phyloP scores from a whole-genome alignment of 2,329 filamentous ascomycete genomes.

The Ophidiomyces ophidiicola region DNA sequence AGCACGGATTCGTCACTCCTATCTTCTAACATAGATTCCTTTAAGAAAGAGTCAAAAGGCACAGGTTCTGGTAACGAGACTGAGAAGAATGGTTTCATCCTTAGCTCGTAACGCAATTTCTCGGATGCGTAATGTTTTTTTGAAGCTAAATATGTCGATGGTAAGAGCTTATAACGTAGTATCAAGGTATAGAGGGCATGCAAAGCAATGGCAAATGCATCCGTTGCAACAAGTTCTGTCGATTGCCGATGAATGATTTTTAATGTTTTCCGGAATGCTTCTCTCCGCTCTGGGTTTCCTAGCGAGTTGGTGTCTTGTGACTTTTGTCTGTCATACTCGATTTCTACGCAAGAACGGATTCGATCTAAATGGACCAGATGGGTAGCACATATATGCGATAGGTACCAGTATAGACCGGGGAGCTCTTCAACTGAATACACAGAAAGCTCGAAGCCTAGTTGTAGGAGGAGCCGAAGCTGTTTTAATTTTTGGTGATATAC shows the following conservation, averaged over 20 bases:
- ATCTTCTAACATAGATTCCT: slow-evolving; percentile 31
- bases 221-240: slow-evolving; percentile 52
- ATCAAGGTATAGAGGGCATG: slow-evolving; percentile 55
- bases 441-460: slow-evolving; percentile 87
- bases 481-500: slow-evolving; percentile 79
- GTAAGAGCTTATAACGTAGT: slow-evolving; percentile 41
- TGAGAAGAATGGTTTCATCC: slow-evolving; percentile 70
- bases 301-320: slow-evolving; percentile 14
- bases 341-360: slow-evolving; percentile 53
- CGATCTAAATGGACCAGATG: slow-evolving; percentile 58
- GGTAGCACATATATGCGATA: slow-evolving; percentile 60
- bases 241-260: slow-evolving; percentile 49
- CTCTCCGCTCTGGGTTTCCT: slow-evolving; percentile 20
- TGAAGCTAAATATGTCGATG: slow-evolving; percentile 40
- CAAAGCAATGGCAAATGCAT: slow-evolving; percentile 41
- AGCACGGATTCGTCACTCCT: slow-evolving; percentile 33
- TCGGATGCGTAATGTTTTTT: slow-evolving; percentile 54
- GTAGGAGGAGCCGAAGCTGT: slow-evolving; percentile 74
- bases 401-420: slow-evolving; percentile 80
- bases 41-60: slow-evolving; percentile 49
- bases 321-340: slow-evolving; percentile 22
- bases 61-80: slow-evolving; percentile 58
- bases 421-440: slow-evolving; percentile 80
- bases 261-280: slow-evolving; percentile 29
- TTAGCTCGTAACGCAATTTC: slow-evolving; percentile 61